Evolutionary conservation across 73 alveolate genomes (phyloP).

Genomic region (Stentor coeruleus): DNA sequence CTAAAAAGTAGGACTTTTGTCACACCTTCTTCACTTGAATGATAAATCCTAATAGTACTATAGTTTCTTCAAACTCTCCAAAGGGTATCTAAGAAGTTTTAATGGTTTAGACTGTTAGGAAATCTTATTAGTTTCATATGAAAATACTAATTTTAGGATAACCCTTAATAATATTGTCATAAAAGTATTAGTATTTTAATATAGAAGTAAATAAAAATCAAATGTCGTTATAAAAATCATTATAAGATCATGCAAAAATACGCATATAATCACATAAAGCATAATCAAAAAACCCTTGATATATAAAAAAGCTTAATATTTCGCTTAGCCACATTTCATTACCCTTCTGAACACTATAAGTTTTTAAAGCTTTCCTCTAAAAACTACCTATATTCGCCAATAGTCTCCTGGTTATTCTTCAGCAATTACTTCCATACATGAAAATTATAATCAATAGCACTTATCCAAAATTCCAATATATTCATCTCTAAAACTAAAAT

Average conservation of each 20-base stretch:
- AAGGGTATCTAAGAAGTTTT: not conserved
- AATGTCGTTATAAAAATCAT: too few relatives aligned
- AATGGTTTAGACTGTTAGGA: not conserved
- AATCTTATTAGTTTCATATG: not conserved
- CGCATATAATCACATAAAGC: too few relatives aligned
- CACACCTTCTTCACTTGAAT: not conserved
- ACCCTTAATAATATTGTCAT: too few relatives aligned
- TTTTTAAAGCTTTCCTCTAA: not conserved
- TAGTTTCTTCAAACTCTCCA: not conserved
- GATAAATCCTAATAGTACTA: not conserved
- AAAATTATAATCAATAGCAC: not conserved
- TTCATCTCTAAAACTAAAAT: not conserved
- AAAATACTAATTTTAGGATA: not conserved
- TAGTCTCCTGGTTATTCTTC: not conserved
- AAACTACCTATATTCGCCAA: not conserved
- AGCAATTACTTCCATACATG: not conserved
- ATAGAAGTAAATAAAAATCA: too few relatives aligned
- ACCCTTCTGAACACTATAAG: not conserved
- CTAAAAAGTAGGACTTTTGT: not conserved
- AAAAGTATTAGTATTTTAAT: too few relatives aligned
- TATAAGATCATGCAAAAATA: too few relatives aligned
- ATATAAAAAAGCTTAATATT: not conserved
- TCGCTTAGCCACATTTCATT: not conserved
- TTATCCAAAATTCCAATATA: not conserved
- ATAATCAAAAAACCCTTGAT: too few relatives aligned